Evolutionary conservation across 352 stramenopile genomes (phyloP).

Genomic region (Globisporangium camurandrum): DNA sequence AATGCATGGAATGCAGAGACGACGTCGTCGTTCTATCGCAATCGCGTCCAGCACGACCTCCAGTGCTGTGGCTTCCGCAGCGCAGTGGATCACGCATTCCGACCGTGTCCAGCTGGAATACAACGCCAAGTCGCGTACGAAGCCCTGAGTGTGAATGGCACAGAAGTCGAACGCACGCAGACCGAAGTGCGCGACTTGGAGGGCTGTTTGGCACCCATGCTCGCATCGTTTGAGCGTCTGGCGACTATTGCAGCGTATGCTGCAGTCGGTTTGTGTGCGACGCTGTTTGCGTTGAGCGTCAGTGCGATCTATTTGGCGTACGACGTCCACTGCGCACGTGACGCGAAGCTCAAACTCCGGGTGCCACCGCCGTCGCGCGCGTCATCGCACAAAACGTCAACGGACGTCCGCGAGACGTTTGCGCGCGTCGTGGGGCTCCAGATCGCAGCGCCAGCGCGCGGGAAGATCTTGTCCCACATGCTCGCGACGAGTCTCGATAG

Average conservation of each 20-base stretch:
- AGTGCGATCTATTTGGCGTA: conserved; percentile 48
- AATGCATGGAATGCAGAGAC: conserved; percentile 33
- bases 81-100: conserved; percentile 28
- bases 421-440: conserved; percentile 66
- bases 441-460: conserved; percentile 52
- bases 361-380: conserved; percentile 17
- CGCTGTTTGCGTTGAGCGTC: conserved; percentile 30
- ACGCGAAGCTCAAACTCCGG: conserved; percentile 61
- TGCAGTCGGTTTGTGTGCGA: conserved; percentile 18
- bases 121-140: conserved; percentile 46
- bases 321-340: conserved; percentile 55
- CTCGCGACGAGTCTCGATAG: conserved; percentile 45
- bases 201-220: conserved; percentile 45
- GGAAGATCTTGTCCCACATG: conserved; percentile 60
- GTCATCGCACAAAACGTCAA: too few species aligned
- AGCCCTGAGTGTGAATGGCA: conserved; percentile 50
- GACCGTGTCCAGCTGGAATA: conserved; percentile 44
- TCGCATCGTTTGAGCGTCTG: conserved; percentile 40
- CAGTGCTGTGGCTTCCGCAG: conserved; percentile 61
- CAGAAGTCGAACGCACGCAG: conserved; percentile 30
- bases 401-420: conserved; percentile 45
- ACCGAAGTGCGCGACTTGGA: conserved; percentile 37
- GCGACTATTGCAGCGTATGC: conserved; percentile 35
- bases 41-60: conserved; percentile 52
- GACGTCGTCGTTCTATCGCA: conserved; percentile 29